phyloP scores from a whole-genome alignment of 2,329 filamentous ascomycete genomes.

The Mollisia scopiformis region DNA sequence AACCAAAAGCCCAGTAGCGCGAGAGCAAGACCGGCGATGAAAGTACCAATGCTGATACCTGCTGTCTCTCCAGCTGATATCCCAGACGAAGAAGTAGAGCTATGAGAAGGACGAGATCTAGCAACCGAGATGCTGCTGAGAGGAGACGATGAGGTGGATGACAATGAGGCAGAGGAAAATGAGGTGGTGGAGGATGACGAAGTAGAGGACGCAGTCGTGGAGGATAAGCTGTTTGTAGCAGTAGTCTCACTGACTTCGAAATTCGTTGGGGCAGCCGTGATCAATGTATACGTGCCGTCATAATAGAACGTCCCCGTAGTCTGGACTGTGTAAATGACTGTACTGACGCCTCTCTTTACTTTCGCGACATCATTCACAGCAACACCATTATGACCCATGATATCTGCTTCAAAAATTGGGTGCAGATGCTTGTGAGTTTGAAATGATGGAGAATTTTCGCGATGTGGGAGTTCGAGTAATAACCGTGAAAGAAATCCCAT shows the following conservation, averaged over 20 bases:
- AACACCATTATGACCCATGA: too few relatives aligned
- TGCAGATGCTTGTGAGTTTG: too few relatives aligned
- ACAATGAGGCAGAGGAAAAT: too few relatives aligned
- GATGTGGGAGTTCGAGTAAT: background rate
- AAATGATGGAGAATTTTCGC: too few relatives aligned
- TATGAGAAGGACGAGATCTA: background rate
- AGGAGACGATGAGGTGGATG: background rate
- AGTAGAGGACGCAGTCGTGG: background rate
- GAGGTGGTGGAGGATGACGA: background rate
- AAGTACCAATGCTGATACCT: background rate
- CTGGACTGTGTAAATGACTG: too few relatives aligned
- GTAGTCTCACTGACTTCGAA: too few relatives aligned
- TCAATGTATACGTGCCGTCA: too few relatives aligned
- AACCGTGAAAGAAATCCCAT: background rate
- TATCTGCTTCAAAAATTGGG: background rate
- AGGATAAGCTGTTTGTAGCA: too few relatives aligned
- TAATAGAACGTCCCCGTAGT: too few relatives aligned
- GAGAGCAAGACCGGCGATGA: background rate
- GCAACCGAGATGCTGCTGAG: background rate
- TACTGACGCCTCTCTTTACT: too few relatives aligned
- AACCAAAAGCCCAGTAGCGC: background rate
- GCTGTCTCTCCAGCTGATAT: constrained; percentile 14
- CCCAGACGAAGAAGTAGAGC: background rate
- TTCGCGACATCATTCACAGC: too few relatives aligned
- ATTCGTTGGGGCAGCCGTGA: too few relatives aligned